Percentiles rank a stretch among this genome's conserved stretches.
Conservation (phyloP, 2,329 filamentous ascomycete species). For the Blastomyces percursus region DNA sequence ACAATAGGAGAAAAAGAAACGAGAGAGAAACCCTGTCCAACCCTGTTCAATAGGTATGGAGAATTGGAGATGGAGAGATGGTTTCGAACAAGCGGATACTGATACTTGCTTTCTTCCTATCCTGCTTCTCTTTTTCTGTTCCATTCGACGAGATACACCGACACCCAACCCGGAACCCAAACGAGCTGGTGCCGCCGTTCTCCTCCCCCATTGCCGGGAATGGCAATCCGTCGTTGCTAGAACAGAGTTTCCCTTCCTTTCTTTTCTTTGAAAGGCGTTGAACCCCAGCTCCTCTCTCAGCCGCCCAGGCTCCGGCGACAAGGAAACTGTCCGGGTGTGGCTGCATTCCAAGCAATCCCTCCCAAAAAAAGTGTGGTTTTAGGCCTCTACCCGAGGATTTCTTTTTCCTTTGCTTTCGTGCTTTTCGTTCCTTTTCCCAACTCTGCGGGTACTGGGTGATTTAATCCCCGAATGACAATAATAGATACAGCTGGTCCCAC, state of each 20-base stretch:
- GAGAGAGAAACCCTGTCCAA: too few relatives aligned
- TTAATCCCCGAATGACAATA: neutral
- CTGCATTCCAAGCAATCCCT: neutral
- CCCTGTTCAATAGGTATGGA: neutral
- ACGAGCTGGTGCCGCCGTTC: neutral
- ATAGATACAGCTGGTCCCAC: neutral
- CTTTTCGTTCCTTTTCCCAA: neutral
- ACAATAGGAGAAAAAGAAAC: neutral
- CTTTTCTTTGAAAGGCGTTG: too few relatives aligned
- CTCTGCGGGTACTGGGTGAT: neutral
- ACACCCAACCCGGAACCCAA: neutral
- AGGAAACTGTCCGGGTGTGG: neutral
- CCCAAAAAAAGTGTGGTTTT: neutral
- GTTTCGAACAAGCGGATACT: neutral
- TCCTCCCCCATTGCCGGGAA: neutral
- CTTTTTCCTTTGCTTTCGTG: neutral
- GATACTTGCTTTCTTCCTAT: neutral
- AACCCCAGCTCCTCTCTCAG: neutral
- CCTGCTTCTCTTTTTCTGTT: neutral
- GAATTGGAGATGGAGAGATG: too few relatives aligned
- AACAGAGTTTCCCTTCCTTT: too few relatives aligned
- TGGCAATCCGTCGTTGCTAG: neutral
- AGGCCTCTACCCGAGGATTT: neutral
- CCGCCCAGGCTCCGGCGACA: neutral
- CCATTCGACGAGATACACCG: neutral